A percentile compares a stretch with the other conserved stretches of the same genome.
Conservation (phyloP, 1,284 basidiomycete genomes). For the Coriolopsis trogii region DNA sequence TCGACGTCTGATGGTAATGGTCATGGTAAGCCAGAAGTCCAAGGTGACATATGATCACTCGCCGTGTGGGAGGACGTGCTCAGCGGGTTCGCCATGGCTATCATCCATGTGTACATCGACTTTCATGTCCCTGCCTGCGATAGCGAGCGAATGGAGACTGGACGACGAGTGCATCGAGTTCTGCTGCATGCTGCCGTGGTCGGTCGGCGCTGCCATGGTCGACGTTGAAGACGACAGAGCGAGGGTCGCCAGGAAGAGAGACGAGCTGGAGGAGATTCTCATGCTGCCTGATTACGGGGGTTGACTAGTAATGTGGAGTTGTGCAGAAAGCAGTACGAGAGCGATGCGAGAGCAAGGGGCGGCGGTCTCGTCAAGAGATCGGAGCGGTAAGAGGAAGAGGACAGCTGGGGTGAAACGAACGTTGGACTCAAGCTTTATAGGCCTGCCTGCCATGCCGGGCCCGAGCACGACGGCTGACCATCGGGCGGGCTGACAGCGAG, state of each 20-base stretch:
- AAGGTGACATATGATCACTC: no score
- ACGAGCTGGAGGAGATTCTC: conserved; percentile 41
- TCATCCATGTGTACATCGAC: not conserved
- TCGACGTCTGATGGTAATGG: no score
- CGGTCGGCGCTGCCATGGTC: conserved; percentile 31
- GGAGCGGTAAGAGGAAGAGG: conserved; percentile 26
- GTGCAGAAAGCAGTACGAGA: conserved; percentile 25
- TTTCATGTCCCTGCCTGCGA: not conserved
- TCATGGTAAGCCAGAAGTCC: no score
- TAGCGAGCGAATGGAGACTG: conserved; percentile 8
- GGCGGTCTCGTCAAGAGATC: conserved; percentile 22
- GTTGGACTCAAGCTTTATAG: conserved; percentile 20
- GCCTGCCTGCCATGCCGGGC: not conserved
- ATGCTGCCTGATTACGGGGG: conserved; percentile 28
- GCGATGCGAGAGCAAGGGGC: conserved; percentile 22
- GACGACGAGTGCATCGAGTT: conserved; percentile 17
- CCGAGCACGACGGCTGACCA: conserved; percentile 14
- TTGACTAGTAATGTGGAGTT: conserved; percentile 29
- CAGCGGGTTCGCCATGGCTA: no score
- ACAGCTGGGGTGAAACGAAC: conserved; percentile 11
- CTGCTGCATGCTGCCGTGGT: conserved; percentile 13
- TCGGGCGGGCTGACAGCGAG: conserved; percentile 2
- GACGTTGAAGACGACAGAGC: conserved; percentile 35
- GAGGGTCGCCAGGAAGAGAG: conserved; percentile 40
- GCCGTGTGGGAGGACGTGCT: no score